phyloP scores from a whole-genome alignment of 2,329 filamentous ascomycete species.

The Colletotrichum aenigma region DNA sequence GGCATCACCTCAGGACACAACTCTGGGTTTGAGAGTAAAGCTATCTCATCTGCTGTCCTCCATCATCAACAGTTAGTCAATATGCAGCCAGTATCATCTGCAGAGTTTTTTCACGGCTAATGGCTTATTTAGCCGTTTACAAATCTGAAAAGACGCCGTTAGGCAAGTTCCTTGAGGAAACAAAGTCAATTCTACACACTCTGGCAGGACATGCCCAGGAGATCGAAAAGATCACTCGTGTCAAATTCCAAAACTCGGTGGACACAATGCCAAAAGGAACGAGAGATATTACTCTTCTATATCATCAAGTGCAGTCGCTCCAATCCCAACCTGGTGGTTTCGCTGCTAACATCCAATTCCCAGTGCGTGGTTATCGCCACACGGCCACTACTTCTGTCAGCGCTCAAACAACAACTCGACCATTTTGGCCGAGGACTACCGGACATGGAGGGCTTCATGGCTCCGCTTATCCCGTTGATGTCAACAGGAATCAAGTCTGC shows the following conservation, averaged over 20 bases:
- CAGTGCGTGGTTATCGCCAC: conserved; percentile 44
- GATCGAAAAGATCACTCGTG: conserved; percentile 37
- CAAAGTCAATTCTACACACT: conserved; percentile 36
- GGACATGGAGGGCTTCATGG: conserved; percentile 34
- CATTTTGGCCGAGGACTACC: conserved; percentile 26
- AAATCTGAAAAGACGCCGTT: conserved; percentile 34
- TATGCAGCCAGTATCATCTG: not conserved
- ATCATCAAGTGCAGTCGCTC: conserved; percentile 36
- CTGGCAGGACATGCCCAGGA: conserved; percentile 41
- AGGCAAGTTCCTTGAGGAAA: conserved; percentile 37
- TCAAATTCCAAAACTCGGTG: conserved; percentile 34
- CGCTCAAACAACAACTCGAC: conserved; percentile 39
- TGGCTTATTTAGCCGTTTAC: conserved; percentile 34
- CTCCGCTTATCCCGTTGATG: conserved; percentile 35
- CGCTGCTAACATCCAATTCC: not conserved
- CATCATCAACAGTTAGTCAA: conserved; percentile 36
- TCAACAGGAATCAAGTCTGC: conserved; percentile 45
- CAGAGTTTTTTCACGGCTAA: fast-evolving
- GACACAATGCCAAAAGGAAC: conserved; percentile 38
- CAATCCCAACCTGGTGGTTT: not conserved
- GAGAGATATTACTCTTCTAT: conserved; percentile 39
- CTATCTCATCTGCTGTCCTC: conserved; percentile 37
- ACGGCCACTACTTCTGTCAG: conserved; percentile 39
- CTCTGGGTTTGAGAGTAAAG: conserved; percentile 37
- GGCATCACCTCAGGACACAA: conserved; percentile 30